Conservation (phyloP, 2,329 filamentous ascomycete genomes). For the Xylaria sp. region DNA sequence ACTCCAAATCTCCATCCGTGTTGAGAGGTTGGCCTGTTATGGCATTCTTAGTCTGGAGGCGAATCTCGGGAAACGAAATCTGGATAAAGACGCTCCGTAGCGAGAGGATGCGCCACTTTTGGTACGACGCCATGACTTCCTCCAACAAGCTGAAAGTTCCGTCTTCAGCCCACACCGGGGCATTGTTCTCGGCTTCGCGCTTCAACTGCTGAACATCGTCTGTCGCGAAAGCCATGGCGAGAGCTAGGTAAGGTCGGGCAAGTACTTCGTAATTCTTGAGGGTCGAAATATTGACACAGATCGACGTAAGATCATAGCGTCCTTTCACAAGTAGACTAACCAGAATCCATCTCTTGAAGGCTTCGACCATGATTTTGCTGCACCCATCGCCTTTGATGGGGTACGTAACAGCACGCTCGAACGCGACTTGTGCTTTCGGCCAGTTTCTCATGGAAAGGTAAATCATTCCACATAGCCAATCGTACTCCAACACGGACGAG, state of each 20-base stretch:
- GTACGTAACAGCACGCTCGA: conserved; percentile 62
- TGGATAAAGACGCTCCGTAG: conserved; percentile 65
- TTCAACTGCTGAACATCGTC: conserved; percentile 51
- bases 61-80: conserved; percentile 50
- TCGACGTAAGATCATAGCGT: conserved; percentile 49
- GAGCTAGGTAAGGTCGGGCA: conserved; percentile 62
- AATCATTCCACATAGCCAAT: conserved; percentile 58
- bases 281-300: conserved; percentile 44
- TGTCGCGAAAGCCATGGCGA: conserved; percentile 64
- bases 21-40: conserved; percentile 44
- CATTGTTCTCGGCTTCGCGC: conserved; percentile 56
- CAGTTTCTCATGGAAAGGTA: conserved; percentile 59
- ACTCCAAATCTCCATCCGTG: conserved; percentile 40
- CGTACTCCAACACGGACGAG: conserved; percentile 59
- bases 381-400: conserved; percentile 57
- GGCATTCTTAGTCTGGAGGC: conserved; percentile 47
- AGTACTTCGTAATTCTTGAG: conserved; percentile 46
- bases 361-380: conserved; percentile 78
- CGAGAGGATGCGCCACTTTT: conserved; percentile 68
- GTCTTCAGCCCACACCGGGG: conserved; percentile 60
- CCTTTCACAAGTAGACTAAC: conserved; percentile 68
- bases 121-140: conserved; percentile 65
- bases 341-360: conserved; percentile 87
- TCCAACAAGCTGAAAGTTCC: conserved; percentile 66
- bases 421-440: conserved; percentile 54